Evolutionary conservation across 176 grass and related monocot species (phyloP).

Genomic region (Rhynchospora breviuscula): DNA sequence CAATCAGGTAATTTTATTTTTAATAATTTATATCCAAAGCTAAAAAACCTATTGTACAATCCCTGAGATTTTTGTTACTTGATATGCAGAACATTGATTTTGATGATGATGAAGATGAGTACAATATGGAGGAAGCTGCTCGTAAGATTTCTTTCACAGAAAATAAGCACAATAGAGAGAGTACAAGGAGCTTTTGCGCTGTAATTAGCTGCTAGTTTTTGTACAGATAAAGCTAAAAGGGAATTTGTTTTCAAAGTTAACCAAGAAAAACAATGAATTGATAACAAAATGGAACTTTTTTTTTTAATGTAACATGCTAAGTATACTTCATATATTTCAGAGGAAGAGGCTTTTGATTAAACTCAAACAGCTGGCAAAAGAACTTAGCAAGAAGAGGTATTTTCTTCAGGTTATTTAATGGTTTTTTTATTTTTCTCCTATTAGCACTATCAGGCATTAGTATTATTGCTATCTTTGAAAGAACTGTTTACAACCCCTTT

Average conservation of each 20-base stretch:
- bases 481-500: neutral
- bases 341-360: conserved; percentile 20
- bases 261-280: neutral
- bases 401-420: neutral
- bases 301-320: neutral
- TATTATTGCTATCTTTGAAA: neutral
- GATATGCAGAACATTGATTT: conserved; percentile 39
- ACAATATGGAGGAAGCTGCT: conserved; percentile 39
- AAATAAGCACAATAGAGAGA: neutral
- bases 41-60: neutral
- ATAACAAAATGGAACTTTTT: neutral
- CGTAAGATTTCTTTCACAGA: conserved; percentile 11
- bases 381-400: neutral
- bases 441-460: neutral
- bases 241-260: neutral
- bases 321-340: conserved; percentile 14
- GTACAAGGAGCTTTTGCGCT: neutral
- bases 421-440: neutral
- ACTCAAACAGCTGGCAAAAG: neutral
- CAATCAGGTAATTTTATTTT: conserved; percentile 32
- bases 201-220: neutral
- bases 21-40: neutral
- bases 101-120: conserved; percentile 48
- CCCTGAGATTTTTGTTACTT: neutral
- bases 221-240: neutral